These are phyloP conservation scores for Chrysopogon serrulatus DNA, from an alignment of 176 grass and related monocot genomes.

Conservation along the genomic window DNA sequence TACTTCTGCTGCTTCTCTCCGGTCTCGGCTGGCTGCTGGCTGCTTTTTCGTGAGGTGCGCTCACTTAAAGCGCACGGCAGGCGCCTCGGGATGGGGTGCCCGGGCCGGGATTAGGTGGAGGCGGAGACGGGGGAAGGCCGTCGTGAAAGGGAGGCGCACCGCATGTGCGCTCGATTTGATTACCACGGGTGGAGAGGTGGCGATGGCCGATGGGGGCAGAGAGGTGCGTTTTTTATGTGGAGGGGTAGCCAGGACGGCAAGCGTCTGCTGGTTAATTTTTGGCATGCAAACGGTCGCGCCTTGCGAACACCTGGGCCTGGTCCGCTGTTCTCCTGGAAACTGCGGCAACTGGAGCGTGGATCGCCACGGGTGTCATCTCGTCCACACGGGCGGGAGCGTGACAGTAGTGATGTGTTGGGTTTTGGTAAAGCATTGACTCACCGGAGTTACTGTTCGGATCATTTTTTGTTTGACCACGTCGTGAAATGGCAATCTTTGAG, in stretches of 20 bases:
- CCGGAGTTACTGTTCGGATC: neutral
- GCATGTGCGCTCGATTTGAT: neutral
- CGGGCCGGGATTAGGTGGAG: constrained; percentile 29
- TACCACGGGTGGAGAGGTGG: neutral
- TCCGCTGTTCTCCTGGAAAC: neutral
- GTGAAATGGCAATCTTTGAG: neutral
- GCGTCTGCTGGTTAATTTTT: neutral
- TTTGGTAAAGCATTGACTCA: neutral
- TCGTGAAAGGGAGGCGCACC: constrained; percentile 32
- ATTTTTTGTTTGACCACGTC: neutral
- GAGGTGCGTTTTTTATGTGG: neutral
- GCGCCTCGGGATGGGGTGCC: neutral
- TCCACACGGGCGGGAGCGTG: neutral
- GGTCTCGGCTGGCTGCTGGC: neutral
- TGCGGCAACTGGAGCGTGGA: neutral
- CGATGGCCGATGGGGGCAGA: neutral
- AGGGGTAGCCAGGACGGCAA: neutral
- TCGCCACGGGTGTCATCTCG: neutral
- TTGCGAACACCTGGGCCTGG: neutral
- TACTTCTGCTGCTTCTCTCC: neutral
- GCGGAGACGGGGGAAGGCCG: neutral
- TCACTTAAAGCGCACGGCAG: neutral
- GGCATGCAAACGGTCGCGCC: neutral
- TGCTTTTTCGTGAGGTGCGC: neutral
- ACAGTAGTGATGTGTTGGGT: neutral